phyloP scores from a whole-genome alignment of 768 basidiomycete species.

The Agaricus bisporus region DNA sequence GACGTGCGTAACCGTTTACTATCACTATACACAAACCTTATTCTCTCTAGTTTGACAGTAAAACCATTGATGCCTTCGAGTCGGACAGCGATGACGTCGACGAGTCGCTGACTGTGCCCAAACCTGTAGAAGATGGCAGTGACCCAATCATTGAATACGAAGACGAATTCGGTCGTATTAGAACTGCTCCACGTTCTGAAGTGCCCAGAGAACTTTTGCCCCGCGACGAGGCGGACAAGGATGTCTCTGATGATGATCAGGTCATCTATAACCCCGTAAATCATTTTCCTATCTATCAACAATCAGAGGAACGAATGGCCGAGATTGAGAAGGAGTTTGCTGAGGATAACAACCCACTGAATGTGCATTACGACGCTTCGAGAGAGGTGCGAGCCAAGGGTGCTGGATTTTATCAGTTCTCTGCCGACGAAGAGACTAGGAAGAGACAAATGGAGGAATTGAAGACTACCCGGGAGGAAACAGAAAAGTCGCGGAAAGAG shows the following conservation, averaged over 20 bases:
- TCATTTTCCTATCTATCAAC: slow-evolving; percentile 86
- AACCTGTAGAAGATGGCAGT: slow-evolving; percentile 43
- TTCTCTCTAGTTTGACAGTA: slow-evolving; percentile 56
- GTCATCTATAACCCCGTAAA: slow-evolving; percentile 57
- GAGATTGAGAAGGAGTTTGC: slow-evolving; percentile 65
- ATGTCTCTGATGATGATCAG: slow-evolving; percentile 27
- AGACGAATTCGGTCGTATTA: slow-evolving; percentile 80
- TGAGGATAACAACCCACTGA: slow-evolving; percentile 67
- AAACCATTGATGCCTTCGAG: slow-evolving; percentile 45
- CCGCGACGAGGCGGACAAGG: slow-evolving; percentile 35
- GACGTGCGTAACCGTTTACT: slow-evolving; percentile 49
- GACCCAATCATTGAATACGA: slow-evolving; percentile 80
- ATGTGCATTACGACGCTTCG: slow-evolving; percentile 76
- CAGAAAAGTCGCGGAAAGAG: slow-evolving; percentile 55
- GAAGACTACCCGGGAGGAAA: slow-evolving; percentile 60
- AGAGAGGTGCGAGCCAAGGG: slow-evolving; percentile 83
- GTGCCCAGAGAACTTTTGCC: slow-evolving; percentile 62
- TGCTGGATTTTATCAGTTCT: slow-evolving; percentile 91
- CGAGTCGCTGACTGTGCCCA: slow-evolving; percentile 66
- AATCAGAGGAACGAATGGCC: slow-evolving; percentile 71
- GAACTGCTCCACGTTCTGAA: slow-evolving; percentile 66
- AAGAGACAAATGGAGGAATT: slow-evolving; percentile 80
- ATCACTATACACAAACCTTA: neutral
- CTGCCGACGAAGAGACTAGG: slow-evolving; percentile 76
- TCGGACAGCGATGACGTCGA: slow-evolving; percentile 75